phyloP scores from a whole-genome alignment of 169 alveolate species.

The Plasmodium vinckei region DNA sequence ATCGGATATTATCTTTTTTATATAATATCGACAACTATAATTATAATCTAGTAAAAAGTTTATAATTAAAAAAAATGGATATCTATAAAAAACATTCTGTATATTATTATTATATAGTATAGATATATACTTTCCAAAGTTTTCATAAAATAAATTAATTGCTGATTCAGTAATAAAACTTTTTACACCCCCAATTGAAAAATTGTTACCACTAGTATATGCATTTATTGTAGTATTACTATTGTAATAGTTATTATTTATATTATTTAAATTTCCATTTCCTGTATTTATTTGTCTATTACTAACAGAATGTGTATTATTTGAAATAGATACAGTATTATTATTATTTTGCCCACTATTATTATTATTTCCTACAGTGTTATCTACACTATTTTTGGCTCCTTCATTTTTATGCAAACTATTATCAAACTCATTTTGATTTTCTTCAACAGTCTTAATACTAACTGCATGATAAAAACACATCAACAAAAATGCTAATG shows the following conservation, averaged over 20 bases:
- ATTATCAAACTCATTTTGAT: too few species aligned
- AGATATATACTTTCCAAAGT: constrained; percentile 64
- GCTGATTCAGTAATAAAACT: constrained; percentile 63
- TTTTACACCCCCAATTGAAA: neutral
- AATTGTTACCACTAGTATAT: too few species aligned
- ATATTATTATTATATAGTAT: constrained; percentile 67
- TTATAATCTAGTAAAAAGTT: constrained; percentile 59
- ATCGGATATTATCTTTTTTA: constrained; percentile 50
- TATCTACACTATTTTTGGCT: neutral
- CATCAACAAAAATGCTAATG: constrained; percentile 38
- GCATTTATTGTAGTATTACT: too few species aligned
- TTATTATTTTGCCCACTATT: neutral
- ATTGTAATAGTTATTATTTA: too few species aligned
- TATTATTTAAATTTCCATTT: neutral
- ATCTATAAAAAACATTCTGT: constrained; percentile 63
- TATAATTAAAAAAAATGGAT: constrained; percentile 48
- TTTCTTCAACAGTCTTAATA: neutral
- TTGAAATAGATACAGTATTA: neutral
- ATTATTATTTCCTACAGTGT: neutral
- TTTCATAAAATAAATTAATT: constrained; percentile 45
- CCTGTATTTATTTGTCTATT: neutral
- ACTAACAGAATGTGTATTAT: neutral
- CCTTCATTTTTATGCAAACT: neutral
- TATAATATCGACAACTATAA: constrained; percentile 40
- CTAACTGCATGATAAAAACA: constrained; percentile 36